A percentile compares a stretch with the other conserved stretches of the same genome.
phyloP scores from a whole-genome alignment of 164 flowering plant species.

The Vitis amurensis region DNA sequence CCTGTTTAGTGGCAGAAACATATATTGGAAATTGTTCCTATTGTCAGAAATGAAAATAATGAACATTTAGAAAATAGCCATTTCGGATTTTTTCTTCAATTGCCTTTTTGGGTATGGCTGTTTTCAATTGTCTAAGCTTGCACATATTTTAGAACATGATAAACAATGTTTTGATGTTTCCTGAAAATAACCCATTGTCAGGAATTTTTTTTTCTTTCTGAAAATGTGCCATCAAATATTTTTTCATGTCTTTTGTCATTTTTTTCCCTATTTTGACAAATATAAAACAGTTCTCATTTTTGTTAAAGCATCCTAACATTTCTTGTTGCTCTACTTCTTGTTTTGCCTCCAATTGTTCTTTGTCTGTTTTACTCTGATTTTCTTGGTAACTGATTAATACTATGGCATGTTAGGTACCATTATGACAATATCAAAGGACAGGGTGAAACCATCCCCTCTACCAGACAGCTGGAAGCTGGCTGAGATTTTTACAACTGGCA shows the following conservation, averaged over 20 bases:
- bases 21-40: too few species aligned
- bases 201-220: too few species aligned
- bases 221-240: background rate
- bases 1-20: too few species aligned
- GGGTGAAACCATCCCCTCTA: constrained; percentile 81
- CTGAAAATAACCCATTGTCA: too few species aligned
- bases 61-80: too few species aligned
- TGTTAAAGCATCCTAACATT: background rate
- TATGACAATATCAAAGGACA: constrained; percentile 88
- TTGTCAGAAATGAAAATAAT: too few species aligned
- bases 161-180: too few species aligned
- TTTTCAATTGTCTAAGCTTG: too few species aligned
- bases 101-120: too few species aligned
- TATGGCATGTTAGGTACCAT: constrained; percentile 58
- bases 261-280: background rate
- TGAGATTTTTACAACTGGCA: constrained; percentile 79
- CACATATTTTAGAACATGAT: too few species aligned
- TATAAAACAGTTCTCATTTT: too few species aligned
- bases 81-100: too few species aligned
- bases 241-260: background rate
- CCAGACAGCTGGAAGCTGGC: constrained; percentile 92
- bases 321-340: constrained; percentile 1
- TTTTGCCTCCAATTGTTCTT: background rate
- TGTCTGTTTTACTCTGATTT: background rate
- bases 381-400: constrained; percentile 5